Evolutionary conservation across 202 grass and related monocot species (phyloP).

Genomic region (Thinopyrum obtusiflorum): DNA sequence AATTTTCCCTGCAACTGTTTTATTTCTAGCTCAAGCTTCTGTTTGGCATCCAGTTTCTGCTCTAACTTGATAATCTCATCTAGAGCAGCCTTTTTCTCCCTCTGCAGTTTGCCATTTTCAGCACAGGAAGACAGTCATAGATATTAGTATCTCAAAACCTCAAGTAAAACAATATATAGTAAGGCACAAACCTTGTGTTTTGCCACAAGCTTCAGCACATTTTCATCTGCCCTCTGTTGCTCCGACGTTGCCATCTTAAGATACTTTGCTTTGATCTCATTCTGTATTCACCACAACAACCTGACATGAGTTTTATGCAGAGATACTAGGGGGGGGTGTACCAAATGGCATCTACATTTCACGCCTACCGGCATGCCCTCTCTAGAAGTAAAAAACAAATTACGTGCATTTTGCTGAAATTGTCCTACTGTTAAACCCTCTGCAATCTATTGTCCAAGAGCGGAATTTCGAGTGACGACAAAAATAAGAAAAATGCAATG

Average conservation of each 20-base stretch:
- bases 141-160: conserved; percentile 15
- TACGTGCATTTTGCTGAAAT: neutral
- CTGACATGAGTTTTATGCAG: conserved; percentile 44
- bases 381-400: neutral
- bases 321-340: neutral
- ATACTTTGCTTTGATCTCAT: conserved; percentile 54
- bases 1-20: conserved; percentile 21
- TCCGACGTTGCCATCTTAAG: conserved; percentile 67
- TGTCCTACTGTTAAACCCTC: neutral
- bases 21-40: conserved; percentile 32
- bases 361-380: neutral
- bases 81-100: conserved; percentile 38
- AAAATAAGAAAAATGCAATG: conserved; percentile 10
- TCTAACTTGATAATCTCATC: conserved; percentile 37
- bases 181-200: conserved; percentile 33
- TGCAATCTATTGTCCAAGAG: neutral
- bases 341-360: conserved; percentile 4
- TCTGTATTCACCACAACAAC: conserved; percentile 59
- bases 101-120: conserved; percentile 29
- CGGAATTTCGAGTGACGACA: neutral
- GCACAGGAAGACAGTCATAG: neutral
- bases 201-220: conserved; percentile 63
- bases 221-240: conserved; percentile 72
- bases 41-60: conserved; percentile 35
- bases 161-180: conserved; percentile 11